Evolutionary conservation across 306 rosid species (phyloP), one percentile per base, ranked within the genome.

Genomic region (Cucurbita pepo): DNA sequence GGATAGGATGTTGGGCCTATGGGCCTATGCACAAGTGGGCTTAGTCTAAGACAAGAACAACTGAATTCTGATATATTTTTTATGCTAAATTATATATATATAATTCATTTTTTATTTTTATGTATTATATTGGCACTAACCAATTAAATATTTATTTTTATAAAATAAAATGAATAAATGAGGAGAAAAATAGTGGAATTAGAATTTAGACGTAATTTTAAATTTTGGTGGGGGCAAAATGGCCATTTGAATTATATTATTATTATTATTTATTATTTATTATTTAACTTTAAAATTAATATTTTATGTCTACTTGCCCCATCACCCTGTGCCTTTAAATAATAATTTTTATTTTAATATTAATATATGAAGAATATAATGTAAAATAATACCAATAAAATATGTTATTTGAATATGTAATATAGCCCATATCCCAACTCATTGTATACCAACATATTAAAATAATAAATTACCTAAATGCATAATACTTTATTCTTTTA

Each of bases 261-360:
- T 64, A 16, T 14, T 40, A 15, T 63, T 64, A n/a, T 61, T 10
- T 61, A 16, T 14, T 40, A 15, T 63, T 64, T 9, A 37, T 10
- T 61, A 36, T 45, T 48, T 44, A 66, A 43, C 4, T 67, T 47
- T 13, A 22, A 67, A 66, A 22, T 67, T 43, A 43, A 21, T 66
- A 47, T 16, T 67, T 69, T 69, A 69, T 48, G 43, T 15, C 73
- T 21, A 69, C 73, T 69, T 69, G 73, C 11, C 56, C 73, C 57
- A 48, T 56, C 57, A 69, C 21, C 30, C 5, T 41, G 16, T 47
- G 34, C 43, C 43, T 47, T 48, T 22, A 69, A 13, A 69, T 69
- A 69, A 48, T 69, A 7, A 25, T 14, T 47, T 69, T 69, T 69
- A 69, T 69, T 69, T 25, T 12, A 69, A 69, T 69, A 69, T 48